phyloP scores from a whole-genome alignment of 106 monocot species.

The Dactylorhiza incarnata region DNA sequence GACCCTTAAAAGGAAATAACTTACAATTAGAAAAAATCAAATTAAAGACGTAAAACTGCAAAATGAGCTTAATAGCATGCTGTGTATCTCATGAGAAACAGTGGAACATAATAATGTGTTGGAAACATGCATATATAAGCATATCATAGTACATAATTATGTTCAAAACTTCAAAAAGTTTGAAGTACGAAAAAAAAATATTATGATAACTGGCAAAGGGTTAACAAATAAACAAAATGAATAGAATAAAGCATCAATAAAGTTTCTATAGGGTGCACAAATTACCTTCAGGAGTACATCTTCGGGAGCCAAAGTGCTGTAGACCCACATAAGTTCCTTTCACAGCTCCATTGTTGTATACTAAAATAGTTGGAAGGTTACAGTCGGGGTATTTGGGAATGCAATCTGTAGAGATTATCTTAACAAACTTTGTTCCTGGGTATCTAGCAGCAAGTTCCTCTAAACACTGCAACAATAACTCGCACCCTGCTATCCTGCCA shows the following conservation, averaged over 20 bases:
- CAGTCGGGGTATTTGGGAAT: constrained; percentile 93
- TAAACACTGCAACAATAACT: constrained; percentile 59
- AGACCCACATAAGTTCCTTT: constrained; percentile 81
- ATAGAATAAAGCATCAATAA: neutral
- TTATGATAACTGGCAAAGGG: neutral
- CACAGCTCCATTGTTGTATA: constrained; percentile 87
- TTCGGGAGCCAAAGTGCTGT: constrained; percentile 64
- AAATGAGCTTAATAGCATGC: neutral
- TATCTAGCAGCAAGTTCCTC: constrained; percentile 85
- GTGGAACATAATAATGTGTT: neutral
- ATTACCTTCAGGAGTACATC: constrained; percentile 90
- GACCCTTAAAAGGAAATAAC: no score
- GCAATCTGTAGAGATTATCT: constrained; percentile 95
- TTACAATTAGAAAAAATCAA: no score
- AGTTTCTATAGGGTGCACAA: neutral
- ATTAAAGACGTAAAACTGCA: neutral
- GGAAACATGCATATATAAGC: neutral
- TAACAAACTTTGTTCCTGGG: constrained; percentile 88
- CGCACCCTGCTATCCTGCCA: constrained; percentile 67
- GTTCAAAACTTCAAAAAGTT: neutral
- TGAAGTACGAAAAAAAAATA: neutral
- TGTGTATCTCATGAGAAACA: neutral
- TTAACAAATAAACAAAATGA: neutral
- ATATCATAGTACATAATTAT: neutral
- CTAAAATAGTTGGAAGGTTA: constrained; percentile 84